These are phyloP conservation scores for Tulasnella sp. DNA, from an alignment of 768 basidiomycete genomes.

Conservation along the genomic window DNA sequence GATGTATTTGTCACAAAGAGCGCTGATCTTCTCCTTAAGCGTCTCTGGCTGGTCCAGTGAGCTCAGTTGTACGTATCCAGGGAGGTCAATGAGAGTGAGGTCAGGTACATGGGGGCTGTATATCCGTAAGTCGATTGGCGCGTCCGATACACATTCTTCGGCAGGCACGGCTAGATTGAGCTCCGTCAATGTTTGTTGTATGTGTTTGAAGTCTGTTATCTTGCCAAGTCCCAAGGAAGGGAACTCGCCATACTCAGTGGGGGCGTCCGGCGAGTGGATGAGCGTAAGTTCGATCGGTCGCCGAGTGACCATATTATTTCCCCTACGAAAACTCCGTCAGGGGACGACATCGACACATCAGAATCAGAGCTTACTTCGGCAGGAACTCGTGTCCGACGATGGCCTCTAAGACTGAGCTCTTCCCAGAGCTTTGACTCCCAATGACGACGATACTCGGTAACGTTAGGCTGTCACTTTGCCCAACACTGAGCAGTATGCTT, in stretches of 20 bases:
- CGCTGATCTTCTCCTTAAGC: constrained; percentile 84
- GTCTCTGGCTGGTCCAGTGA: constrained; percentile 92
- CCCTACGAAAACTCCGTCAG: constrained; percentile 39
- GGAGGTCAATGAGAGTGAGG: constrained; percentile 92
- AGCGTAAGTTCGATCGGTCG: constrained; percentile 97
- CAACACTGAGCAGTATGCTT: constrained; percentile 87
- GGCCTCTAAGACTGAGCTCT: constrained; percentile 93
- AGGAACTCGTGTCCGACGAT: constrained; percentile 97
- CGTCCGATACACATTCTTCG: constrained; percentile 83
- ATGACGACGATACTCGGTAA: constrained; percentile 97
- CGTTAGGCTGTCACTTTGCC: constrained; percentile 89
- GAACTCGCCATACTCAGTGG: constrained; percentile 83
- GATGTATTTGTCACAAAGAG: constrained; percentile 91
- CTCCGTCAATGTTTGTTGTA: constrained; percentile 88
- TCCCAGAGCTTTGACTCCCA: constrained; percentile 96
- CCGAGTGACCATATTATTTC: constrained; percentile 98
- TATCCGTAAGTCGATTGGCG: constrained; percentile 94
- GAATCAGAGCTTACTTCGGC: constrained; percentile 66
- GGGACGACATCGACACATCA: constrained; percentile 1
- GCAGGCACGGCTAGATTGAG: constrained; percentile 88
- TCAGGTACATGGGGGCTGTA: constrained; percentile 94
- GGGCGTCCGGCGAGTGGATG: constrained; percentile 59
- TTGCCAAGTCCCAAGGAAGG: constrained; percentile 80
- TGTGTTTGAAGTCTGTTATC: constrained; percentile 80
- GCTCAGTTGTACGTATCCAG: constrained; percentile 91